Conservation (phyloP, 1,139 yeast species). For the Casaregolazyma lundiana region DNA sequence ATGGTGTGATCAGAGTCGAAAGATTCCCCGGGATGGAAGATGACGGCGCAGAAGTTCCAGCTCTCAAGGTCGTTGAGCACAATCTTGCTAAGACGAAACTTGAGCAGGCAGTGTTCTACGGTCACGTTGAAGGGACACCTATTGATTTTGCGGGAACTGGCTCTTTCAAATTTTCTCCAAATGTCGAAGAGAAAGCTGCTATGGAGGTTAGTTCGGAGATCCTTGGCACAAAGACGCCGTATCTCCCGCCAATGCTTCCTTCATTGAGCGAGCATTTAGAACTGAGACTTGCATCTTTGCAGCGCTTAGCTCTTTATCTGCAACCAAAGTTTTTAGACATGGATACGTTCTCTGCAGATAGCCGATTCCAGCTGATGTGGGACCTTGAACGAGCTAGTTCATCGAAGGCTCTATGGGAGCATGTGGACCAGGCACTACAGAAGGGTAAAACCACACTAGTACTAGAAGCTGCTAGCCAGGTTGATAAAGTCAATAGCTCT, state of each 20-base stretch:
- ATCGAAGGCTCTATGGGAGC: conserved; percentile 47
- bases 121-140: conserved; percentile 42
- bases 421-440: conserved; percentile 20
- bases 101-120: conserved; percentile 74
- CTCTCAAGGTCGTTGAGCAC: conserved; percentile 18
- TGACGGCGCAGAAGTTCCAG: neutral
- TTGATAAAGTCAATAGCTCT: conserved; percentile 16
- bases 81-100: conserved; percentile 61
- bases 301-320: conserved; percentile 45
- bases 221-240: conserved; percentile 43
- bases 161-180: conserved; percentile 32
- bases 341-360: conserved; percentile 32
- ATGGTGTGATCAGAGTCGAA: conserved; percentile 62
- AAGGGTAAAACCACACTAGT: conserved; percentile 4
- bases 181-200: conserved; percentile 48
- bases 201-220: conserved; percentile 50
- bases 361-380: conserved; percentile 40
- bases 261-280: conserved; percentile 42
- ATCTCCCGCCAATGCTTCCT: conserved; percentile 44
- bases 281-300: conserved; percentile 38
- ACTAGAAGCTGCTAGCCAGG: conserved; percentile 5
- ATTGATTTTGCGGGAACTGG: conserved; percentile 49
- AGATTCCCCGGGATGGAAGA: conserved; percentile 25
- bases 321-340: conserved; percentile 42
- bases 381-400: conserved; percentile 56